Evolutionary conservation across 306 rosid genomes (phyloP).

Genomic region (Ammopiptanthus mongolicus): DNA sequence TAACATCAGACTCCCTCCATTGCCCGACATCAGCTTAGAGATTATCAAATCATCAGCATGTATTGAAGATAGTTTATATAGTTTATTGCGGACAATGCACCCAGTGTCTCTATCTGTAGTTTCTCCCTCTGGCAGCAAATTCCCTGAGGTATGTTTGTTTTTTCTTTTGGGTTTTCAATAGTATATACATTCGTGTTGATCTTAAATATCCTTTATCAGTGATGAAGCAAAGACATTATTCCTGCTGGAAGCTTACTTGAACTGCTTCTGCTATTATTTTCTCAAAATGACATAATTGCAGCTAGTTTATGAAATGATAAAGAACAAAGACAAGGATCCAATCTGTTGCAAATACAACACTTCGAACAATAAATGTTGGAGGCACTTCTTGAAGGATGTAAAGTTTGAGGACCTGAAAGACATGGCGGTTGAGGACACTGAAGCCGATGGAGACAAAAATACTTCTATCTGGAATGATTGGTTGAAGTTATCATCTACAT

Average conservation of each 20-base stretch:
- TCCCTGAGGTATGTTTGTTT: slow-evolving; percentile 28
- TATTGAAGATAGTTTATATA: slow-evolving; percentile 16
- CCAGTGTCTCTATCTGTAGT: slow-evolving; percentile 31
- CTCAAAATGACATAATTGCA: slow-evolving; percentile 4
- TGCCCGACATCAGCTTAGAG: slow-evolving; percentile 13
- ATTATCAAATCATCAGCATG: slow-evolving; percentile 28
- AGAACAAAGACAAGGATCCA: slow-evolving; percentile 29
- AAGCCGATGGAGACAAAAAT: background rate
- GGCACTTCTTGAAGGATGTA: slow-evolving; percentile 43
- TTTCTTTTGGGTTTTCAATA: slow-evolving; percentile 2
- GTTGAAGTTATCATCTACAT: slow-evolving; percentile 11
- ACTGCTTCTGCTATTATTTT: background rate
- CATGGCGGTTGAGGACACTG: background rate
- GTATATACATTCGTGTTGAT: background rate
- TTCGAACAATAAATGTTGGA: slow-evolving; percentile 48
- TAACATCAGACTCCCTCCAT: slow-evolving; percentile 13
- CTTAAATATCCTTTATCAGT: background rate
- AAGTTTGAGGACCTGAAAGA: slow-evolving; percentile 29
- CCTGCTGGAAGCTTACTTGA: background rate
- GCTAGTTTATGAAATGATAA: slow-evolving; percentile 27
- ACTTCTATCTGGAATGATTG: slow-evolving; percentile 16
- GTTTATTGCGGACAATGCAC: slow-evolving; percentile 28
- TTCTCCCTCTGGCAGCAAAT: slow-evolving; percentile 22
- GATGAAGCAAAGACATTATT: slow-evolving; percentile 4
- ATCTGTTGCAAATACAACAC: slow-evolving; percentile 40